Percentiles rank a stretch among this genome's conserved stretches.
Evolutionary conservation across 805 yeast species (phyloP).

Genomic region (Lachancea cidri): DNA sequence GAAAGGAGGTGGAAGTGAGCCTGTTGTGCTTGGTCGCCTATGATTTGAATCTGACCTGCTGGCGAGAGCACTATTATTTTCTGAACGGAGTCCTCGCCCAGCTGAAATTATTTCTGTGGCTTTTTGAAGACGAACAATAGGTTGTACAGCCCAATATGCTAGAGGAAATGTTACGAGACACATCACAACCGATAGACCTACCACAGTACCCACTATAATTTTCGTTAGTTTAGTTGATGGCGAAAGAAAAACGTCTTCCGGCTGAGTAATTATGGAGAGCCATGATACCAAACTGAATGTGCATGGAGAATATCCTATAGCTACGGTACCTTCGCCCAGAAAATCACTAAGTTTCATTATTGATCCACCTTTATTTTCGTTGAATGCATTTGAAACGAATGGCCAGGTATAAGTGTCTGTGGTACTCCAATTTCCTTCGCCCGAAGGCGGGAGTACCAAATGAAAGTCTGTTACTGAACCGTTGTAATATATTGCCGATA

Average conservation of each 20-base stretch:
- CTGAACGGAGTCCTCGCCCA: conserved; percentile 37
- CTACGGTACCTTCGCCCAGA: conserved; percentile 38
- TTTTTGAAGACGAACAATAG: conserved; percentile 70
- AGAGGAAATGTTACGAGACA: conserved; percentile 73
- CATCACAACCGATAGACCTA: conserved; percentile 72
- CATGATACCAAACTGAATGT: conserved; percentile 46
- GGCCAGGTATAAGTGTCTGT: conserved; percentile 27
- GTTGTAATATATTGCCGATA: conserved; percentile 26
- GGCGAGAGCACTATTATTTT: conserved; percentile 8
- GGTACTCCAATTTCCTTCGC: conserved; percentile 15
- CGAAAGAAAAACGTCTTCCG: conserved; percentile 48
- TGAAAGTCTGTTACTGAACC: conserved; percentile 31
- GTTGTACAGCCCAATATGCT: conserved; percentile 79
- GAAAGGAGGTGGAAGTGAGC: conserved; percentile 3
- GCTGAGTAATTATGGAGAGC: conserved; percentile 73
- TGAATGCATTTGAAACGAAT: conserved; percentile 34
- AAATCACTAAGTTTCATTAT: conserved; percentile 32
- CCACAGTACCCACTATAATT: conserved; percentile 70
- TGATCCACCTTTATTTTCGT: conserved; percentile 39
- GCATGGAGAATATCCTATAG: conserved; percentile 53
- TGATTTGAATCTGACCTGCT: conserved; percentile 8
- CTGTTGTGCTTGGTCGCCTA: conserved; percentile 7
- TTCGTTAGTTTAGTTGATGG: conserved; percentile 60
- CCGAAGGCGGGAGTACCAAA: conserved; percentile 40
- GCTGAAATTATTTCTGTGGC: conserved; percentile 62